Evolutionary conservation across 768 basidiomycete genomes (phyloP).

Genomic region (Phaeotremella fagi): DNA sequence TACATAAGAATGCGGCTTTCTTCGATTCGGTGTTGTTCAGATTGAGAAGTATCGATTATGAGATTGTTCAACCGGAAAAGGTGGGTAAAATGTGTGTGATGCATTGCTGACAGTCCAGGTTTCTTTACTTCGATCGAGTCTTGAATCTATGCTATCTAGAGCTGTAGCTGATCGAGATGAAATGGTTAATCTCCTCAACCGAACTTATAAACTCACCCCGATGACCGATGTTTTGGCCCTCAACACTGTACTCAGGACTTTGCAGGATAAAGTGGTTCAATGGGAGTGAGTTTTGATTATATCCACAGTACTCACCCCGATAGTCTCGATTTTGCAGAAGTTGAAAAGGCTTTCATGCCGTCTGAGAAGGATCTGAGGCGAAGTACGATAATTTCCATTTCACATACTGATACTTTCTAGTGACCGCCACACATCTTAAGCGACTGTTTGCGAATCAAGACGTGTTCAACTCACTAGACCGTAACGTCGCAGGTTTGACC

Average conservation of each 20-base stretch:
- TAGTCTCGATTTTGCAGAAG: conserved; percentile 71
- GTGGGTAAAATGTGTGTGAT: conserved; percentile 19
- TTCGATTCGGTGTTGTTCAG: conserved; percentile 52
- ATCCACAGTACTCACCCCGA: background rate
- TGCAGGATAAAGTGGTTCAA: conserved; percentile 91
- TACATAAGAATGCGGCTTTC: conserved; percentile 60
- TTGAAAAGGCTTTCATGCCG: conserved; percentile 54
- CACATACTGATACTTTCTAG: conserved; percentile 7
- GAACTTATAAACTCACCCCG: conserved; percentile 71
- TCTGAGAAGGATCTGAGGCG: conserved; percentile 56
- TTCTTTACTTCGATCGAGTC: conserved; percentile 25
- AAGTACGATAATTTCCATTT: conserved; percentile 21
- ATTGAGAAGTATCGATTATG: conserved; percentile 41
- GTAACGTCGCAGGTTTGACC: conserved; percentile 40
- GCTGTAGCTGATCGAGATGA: conserved; percentile 66
- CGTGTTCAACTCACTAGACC: conserved; percentile 34
- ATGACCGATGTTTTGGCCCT: conserved; percentile 82
- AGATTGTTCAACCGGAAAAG: conserved; percentile 43
- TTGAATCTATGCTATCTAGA: conserved; percentile 58
- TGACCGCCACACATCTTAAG: conserved; percentile 49
- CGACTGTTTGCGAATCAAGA: conserved; percentile 49
- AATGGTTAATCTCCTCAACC: conserved; percentile 66
- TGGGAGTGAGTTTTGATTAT: conserved; percentile 63
- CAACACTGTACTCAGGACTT: conserved; percentile 74
- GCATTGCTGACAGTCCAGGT: conserved; percentile 9